Conservation (phyloP, 129 eudicot species). For the Glebionis coronaria region DNA sequence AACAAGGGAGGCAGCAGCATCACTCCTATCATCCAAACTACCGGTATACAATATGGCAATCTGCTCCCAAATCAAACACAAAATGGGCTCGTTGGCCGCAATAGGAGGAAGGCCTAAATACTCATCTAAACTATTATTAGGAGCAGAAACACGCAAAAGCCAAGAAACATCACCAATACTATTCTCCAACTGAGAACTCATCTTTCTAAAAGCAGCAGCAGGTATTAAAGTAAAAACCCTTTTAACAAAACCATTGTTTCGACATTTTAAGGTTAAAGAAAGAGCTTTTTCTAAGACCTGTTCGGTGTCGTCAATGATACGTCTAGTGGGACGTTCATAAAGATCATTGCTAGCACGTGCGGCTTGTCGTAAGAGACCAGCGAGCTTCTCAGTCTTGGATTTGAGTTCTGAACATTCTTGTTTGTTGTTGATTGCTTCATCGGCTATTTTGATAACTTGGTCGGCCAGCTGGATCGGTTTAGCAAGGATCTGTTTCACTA, state of each 20-base stretch:
- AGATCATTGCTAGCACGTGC: conserved; percentile 51
- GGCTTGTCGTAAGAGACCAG: conserved; percentile 46
- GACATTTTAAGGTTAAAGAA: conserved; percentile 31
- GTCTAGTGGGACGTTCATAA: conserved; percentile 42
- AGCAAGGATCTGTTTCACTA: conserved; percentile 38
- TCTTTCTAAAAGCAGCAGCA: conserved; percentile 38
- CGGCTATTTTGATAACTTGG: conserved; percentile 34
- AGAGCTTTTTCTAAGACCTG: conserved; percentile 41
- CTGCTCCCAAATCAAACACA: conserved; percentile 45
- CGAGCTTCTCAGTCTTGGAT: conserved; percentile 46
- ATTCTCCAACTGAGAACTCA: conserved; percentile 38
- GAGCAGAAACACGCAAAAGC: conserved; percentile 44
- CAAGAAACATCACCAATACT: conserved; percentile 43
- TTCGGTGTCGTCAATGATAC: conserved; percentile 45
- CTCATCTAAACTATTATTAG: conserved; percentile 33
- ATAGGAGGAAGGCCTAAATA: conserved; percentile 43
- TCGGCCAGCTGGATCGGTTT: conserved; percentile 39
- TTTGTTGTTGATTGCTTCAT: conserved; percentile 32
- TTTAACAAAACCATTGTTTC: conserved; percentile 33
- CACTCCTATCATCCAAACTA: conserved; percentile 32
- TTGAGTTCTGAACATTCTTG: conserved; percentile 46
- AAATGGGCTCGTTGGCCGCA: conserved; percentile 44
- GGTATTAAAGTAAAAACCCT: conserved; percentile 43
- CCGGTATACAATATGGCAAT: conserved; percentile 37
- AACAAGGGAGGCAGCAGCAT: conserved; percentile 49